These are phyloP conservation scores for Saitozyma podzolica DNA, from an alignment of 768 basidiomycete genomes.

Conservation along the genomic window DNA sequence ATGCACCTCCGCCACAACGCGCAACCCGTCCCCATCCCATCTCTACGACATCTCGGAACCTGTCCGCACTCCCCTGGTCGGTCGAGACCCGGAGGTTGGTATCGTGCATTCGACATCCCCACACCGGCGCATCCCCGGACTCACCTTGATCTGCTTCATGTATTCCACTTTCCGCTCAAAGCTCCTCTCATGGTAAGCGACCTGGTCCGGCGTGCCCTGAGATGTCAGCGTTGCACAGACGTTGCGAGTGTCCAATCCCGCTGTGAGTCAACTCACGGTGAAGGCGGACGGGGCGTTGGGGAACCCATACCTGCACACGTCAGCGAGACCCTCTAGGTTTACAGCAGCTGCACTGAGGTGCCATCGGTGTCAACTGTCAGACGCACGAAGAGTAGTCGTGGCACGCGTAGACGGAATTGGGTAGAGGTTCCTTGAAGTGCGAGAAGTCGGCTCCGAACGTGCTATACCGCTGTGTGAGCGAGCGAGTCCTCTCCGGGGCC, in stretches of 20 bases:
- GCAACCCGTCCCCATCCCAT: no score
- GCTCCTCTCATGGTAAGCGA: conserved; percentile 22
- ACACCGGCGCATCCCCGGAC: no score
- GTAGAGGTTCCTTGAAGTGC: conserved; percentile 61
- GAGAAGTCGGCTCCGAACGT: conserved; percentile 64
- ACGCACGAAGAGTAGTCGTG: conserved; percentile 65
- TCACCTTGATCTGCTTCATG: conserved; percentile 60
- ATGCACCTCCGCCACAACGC: neutral
- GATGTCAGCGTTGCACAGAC: neutral
- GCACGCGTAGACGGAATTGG: conserved; percentile 73
- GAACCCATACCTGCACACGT: conserved; percentile 62
- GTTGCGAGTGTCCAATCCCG: neutral
- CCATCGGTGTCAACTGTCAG: no score
- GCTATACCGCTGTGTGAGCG: conserved; percentile 53
- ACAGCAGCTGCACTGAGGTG: neutral
- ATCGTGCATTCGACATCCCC: no score
- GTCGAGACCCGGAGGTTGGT: no score
- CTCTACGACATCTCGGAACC: conserved; percentile 10
- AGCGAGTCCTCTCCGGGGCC: neutral
- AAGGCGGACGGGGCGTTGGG: conserved; percentile 63
- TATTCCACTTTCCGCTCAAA: conserved; percentile 75
- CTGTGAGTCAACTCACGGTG: conserved; percentile 34
- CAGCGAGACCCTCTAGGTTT: neutral
- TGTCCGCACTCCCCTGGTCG: no score
- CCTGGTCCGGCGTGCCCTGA: conserved; percentile 30